Evolutionary conservation across 352 stramenopile species (phyloP).

Genomic region (Phytopythium kandeliae): DNA sequence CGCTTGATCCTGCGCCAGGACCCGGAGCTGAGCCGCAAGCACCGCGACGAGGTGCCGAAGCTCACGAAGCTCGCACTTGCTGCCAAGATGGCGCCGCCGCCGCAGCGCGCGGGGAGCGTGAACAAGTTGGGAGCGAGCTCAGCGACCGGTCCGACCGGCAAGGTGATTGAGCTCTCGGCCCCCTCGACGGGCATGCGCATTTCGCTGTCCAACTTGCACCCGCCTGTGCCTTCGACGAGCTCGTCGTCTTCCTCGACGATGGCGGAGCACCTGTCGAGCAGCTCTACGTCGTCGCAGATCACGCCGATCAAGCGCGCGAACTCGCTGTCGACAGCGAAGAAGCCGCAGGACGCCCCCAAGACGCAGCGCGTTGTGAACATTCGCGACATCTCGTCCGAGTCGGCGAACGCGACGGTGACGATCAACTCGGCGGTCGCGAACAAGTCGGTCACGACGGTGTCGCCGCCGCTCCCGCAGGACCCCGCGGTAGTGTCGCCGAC

Average conservation of each 20-base stretch:
- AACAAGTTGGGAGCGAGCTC: constrained; percentile 26
- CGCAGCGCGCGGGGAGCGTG: constrained; percentile 30
- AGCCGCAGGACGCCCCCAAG: constrained; percentile 47
- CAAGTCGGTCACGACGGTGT: not conserved
- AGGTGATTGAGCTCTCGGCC: constrained; percentile 40
- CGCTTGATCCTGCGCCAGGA: constrained; percentile 81
- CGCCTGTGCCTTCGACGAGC: constrained; percentile 21
- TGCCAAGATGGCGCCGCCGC: constrained; percentile 52
- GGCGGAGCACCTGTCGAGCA: constrained; percentile 2
- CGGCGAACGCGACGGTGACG: constrained; percentile 8
- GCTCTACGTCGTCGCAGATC: constrained; percentile 6
- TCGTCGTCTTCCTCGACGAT: constrained; percentile 10
- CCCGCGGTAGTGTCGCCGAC: constrained; percentile 25
- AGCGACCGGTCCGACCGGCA: constrained; percentile 7
- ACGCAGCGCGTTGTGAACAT: constrained; percentile 77
- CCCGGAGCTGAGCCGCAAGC: constrained; percentile 76
- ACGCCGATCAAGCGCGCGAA: constrained; percentile 62
- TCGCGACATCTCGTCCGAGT: constrained; percentile 31
- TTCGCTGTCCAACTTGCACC: constrained; percentile 40
- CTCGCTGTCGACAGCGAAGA: constrained; percentile 47
- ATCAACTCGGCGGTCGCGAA: constrained; percentile 5
- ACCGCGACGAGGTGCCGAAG: constrained; percentile 78
- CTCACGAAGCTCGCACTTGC: constrained; percentile 76
- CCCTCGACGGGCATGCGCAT: constrained; percentile 35
- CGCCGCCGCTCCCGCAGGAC: constrained; percentile 5